A percentile compares a stretch with the other conserved stretches of the same genome.
These are phyloP conservation scores for Solanum pimpinellifolium DNA, from an alignment of 257 asterid species.

Conservation along the genomic window DNA sequence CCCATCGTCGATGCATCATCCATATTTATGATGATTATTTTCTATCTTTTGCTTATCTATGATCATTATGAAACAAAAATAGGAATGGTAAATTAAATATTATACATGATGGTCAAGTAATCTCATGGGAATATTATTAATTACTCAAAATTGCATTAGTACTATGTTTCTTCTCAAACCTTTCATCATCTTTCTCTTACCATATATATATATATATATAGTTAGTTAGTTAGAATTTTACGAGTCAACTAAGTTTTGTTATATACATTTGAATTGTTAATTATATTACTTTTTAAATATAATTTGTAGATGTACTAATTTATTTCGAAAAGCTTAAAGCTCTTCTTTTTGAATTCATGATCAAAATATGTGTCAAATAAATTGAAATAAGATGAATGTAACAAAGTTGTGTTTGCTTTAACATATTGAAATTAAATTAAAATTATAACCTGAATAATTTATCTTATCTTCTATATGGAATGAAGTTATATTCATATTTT, in stretches of 20 bases:
- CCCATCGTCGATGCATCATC: conserved; percentile 23
- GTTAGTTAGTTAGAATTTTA: no score
- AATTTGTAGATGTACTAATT: no score
- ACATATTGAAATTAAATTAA: background rate
- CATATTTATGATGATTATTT: conserved; percentile 36
- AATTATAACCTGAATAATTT: background rate
- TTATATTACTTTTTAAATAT: no score
- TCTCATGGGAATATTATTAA: background rate
- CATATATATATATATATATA: background rate
- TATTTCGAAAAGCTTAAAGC: no score
- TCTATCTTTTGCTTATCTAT: background rate
- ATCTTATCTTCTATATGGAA: background rate
- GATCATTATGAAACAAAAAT: background rate
- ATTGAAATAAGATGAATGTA: no score
- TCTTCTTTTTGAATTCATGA: no score
- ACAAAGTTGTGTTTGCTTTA: no score
- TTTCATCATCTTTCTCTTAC: background rate
- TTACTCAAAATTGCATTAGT: background rate
- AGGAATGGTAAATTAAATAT: background rate
- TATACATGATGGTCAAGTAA: background rate
- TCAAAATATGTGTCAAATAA: no score
- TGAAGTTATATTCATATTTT: background rate
- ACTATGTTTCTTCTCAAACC: background rate
- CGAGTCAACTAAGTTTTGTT: no score
- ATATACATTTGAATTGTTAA: no score